Evolutionary conservation across 1,139 yeast species (phyloP), one percentile per base, ranked within the genome.

Genomic region (Petasospora rhodanensis): DNA sequence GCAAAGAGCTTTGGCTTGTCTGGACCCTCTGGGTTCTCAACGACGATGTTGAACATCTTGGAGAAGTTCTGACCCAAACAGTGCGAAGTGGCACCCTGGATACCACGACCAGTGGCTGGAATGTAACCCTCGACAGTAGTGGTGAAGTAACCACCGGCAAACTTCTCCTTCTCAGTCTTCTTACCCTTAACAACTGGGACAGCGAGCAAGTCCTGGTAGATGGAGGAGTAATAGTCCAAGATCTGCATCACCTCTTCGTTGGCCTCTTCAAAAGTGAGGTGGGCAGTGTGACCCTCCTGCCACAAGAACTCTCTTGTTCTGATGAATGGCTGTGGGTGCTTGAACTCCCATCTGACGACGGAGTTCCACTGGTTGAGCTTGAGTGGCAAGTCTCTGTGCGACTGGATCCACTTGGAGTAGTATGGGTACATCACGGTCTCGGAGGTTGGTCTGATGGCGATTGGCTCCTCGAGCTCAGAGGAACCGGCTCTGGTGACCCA

Each of bases 231-330:
- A 65, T 76, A 79, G 46, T 85, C 93, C 58, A 91, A 75, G 54
- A 93, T 87, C 61, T 82, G 81, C 52, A 76, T 60, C 18, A 91
- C 98, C 67, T 93, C 98, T 39, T 68, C 68, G 41, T 74, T 72
- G 24, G 98, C 96, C 40, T 74, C 89, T 40, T 78, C 81, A 48
- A 68, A 66, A 39, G 93, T 82, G 58, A 91, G 73, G 59, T 85
- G 95, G 35, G 95, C 98, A 34, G 98, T 93, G 68, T 93, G 99
- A 48, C 99, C 99, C 68, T 93, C 99, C 68, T 93, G 99, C 99
- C 99, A 93, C 62, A 93, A 73, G 67, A 93, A 93, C 66, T 93
- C 99, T 68, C 99, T 82, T 12, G 98, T 93, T 74, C 99, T 84
- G 58, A 93, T 69, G 66, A 93, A 93, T 37, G 99, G 99, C 67